Conservation (phyloP, 2,329 filamentous ascomycete species). For the Cladosporium austrohemisphaericum region DNA sequence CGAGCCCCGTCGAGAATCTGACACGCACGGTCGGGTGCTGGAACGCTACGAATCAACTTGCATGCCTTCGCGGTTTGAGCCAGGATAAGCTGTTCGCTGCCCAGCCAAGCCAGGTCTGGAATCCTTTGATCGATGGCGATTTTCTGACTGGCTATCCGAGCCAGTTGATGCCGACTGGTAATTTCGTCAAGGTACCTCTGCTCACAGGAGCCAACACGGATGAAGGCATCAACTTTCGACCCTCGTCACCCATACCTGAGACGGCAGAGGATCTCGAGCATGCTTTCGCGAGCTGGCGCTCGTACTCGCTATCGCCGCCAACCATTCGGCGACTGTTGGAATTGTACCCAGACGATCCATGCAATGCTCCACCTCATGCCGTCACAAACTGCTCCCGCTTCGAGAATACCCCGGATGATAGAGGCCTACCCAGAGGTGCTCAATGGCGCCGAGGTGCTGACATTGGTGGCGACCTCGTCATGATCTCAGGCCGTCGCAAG, state of each 20-base stretch:
- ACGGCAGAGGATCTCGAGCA: slow-evolving; percentile 37
- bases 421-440: slow-evolving; percentile 34
- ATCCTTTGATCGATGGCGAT: slow-evolving; percentile 44
- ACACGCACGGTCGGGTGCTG: slow-evolving; percentile 10
- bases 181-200: slow-evolving; percentile 45
- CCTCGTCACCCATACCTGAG: slow-evolving; percentile 39
- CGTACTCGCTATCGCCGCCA: slow-evolving; percentile 45
- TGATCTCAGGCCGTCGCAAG: slow-evolving; percentile 47
- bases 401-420: slow-evolving; percentile 23
- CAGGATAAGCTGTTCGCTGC: slow-evolving; percentile 36
- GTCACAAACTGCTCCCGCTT: slow-evolving; percentile 24
- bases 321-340: slow-evolving; percentile 44
- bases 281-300: slow-evolving; percentile 42
- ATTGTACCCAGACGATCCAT: slow-evolving; percentile 49
- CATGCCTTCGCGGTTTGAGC: slow-evolving; percentile 34
- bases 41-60: slow-evolving; percentile 27
- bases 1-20: not conserved
- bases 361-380: slow-evolving; percentile 44
- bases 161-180: slow-evolving; percentile 40
- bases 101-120: slow-evolving; percentile 33
- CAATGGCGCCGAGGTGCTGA: slow-evolving; percentile 46
- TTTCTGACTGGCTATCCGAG: slow-evolving; percentile 50
- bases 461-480: slow-evolving; percentile 48
- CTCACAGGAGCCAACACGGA: slow-evolving; percentile 50
- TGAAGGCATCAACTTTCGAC: slow-evolving; percentile 43